Evolutionary conservation across 352 stramenopile genomes (phyloP), one percentile per base, ranked within the genome.

Genomic region (Blastocystis sp.): DNA sequence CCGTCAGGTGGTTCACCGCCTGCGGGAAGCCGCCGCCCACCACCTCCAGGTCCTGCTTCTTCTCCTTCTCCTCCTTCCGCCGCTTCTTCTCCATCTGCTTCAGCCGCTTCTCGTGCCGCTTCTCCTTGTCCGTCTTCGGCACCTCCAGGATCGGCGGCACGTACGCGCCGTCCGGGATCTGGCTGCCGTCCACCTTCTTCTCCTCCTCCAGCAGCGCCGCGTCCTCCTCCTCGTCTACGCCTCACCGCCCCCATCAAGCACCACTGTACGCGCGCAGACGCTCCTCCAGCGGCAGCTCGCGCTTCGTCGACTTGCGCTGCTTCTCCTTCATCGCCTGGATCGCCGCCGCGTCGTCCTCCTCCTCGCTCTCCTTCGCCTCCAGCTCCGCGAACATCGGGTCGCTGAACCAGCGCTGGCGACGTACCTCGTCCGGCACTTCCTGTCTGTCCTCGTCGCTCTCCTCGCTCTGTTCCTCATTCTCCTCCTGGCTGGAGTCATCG

Each of bases 71-170:
- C 10, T 77, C 74, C 71, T 81, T 81, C 43, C 60, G 34, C 76
- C 87, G 66, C 69, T 91, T 61, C 40, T 43, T 93, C 9, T 97
- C 94, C 76, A 93, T 93, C 0, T 94, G 95, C 74, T 98, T 98
- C 82, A 97, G 94, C 21, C 96, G 93, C 90, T 98, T 98, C 59
- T 98, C 95, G 68, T 98, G 94, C 45, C 97, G 95, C 80, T 97
- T 95, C 89, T 98, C 92, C 90, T 99, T 99, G 87, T 99, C 97
- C 0, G 96, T 98, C 91, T 98, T 98, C 0, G 96, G 96, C 94
- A 98, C 98, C 10, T 93, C 92, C 0, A 90, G 69, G 14, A 74
- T n/a, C 14, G 61, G 54, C 17, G 54, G 54, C 34, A 70, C 71
- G 28, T 81, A 65, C n/a, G 42, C 65, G 14, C 65, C 65, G 43